These are phyloP conservation scores for Linum lewisii DNA, from an alignment of 345 rosid genomes.

Conservation along the genomic window DNA sequence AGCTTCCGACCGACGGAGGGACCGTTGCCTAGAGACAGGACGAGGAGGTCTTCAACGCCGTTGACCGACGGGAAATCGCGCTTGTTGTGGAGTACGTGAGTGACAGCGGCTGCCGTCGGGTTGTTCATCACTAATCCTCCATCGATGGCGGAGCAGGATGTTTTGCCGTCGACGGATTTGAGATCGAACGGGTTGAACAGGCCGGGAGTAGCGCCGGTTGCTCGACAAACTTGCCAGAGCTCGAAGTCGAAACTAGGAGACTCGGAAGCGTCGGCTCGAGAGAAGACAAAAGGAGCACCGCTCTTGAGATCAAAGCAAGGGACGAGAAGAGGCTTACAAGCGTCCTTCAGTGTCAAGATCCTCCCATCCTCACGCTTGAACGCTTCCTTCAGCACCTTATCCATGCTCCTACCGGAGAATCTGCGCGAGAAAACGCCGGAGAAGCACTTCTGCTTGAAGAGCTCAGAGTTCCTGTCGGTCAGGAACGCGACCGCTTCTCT, in stretches of 20 bases:
- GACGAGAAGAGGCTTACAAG: constrained; percentile 87
- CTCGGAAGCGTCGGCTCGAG: constrained; percentile 90
- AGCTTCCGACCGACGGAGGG: constrained; percentile 21
- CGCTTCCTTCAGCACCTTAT: constrained; percentile 42
- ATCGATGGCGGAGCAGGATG: constrained; percentile 70
- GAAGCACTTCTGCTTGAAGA: constrained; percentile 32
- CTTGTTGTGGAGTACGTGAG: constrained; percentile 96
- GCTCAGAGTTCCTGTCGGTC: constrained; percentile 35
- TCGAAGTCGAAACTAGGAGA: constrained; percentile 86
- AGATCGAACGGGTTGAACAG: constrained; percentile 65
- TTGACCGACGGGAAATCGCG: constrained; percentile 76
- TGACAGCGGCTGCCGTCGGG: constrained; percentile 86
- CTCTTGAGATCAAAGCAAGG: constrained; percentile 93
- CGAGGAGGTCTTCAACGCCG: constrained; percentile 80
- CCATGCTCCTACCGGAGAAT: constrained; percentile 68
- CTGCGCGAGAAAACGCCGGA: constrained; percentile 41
- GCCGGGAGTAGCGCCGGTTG: constrained; percentile 83
- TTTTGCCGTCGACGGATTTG: constrained; percentile 70
- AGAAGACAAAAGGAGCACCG: constrained; percentile 94
- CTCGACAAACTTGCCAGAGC: constrained; percentile 85
- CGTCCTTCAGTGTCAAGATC: constrained; percentile 67
- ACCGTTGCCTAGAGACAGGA: constrained; percentile 83
- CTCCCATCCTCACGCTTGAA: constrained; percentile 54
- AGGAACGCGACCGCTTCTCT: constrained; percentile 53
- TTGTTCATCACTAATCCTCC: constrained; percentile 98